Conservation (phyloP, 2,329 filamentous ascomycete genomes). For the Pyrenophora teres region DNA sequence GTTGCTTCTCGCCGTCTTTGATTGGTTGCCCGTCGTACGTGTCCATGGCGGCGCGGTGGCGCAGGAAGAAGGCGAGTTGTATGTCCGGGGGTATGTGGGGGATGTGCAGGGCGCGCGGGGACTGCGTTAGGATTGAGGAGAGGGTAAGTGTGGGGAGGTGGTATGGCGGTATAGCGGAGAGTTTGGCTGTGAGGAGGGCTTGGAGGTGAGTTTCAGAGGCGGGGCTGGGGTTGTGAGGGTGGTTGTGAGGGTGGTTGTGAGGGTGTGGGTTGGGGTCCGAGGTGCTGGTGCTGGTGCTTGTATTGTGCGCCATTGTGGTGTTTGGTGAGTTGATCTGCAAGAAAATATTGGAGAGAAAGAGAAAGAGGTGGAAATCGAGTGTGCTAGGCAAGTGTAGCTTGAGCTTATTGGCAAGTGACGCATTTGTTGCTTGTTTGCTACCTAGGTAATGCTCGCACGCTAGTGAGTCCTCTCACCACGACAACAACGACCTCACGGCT, state of each 20-base stretch:
- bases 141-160: constrained; percentile 16
- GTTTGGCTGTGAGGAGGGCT: constrained; percentile 15
- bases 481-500: no score
- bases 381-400: no score
- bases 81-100: constrained; percentile 26
- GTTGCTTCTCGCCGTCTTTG: constrained; percentile 16
- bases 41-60: constrained; percentile 17
- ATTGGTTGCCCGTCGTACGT: constrained; percentile 7
- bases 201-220: background rate
- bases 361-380: no score
- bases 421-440: no score
- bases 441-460: no score
- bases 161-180: constrained; percentile 13
- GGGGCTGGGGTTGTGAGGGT: background rate
- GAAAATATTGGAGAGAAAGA: no score
- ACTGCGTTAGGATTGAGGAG: constrained; percentile 15
- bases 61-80: constrained; percentile 28
- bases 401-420: no score
- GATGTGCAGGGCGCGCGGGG: constrained; percentile 4
- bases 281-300: no score
- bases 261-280: background rate
- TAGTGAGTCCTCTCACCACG: no score
- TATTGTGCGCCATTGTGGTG: background rate
- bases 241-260: background rate
- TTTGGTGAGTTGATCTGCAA: background rate